phyloP scores from a whole-genome alignment of 495 filamentous ascomycete genomes.

The Tuber aestivum region DNA sequence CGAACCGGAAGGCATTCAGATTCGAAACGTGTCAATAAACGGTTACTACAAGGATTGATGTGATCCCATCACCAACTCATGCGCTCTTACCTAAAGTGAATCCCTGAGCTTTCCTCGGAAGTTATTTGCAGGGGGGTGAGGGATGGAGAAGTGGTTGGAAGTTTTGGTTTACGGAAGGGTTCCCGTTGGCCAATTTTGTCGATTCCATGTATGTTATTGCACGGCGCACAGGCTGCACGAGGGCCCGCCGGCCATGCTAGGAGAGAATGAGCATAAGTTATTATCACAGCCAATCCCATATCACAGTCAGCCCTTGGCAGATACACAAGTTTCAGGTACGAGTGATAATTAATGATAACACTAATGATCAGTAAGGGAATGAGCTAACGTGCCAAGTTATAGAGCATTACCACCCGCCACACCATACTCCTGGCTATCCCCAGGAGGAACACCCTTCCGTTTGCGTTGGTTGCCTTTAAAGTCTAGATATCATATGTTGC shows the following conservation, averaged over 20 bases:
- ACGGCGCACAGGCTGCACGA: neutral
- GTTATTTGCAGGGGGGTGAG: neutral
- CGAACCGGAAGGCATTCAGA: neutral
- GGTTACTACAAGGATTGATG: neutral
- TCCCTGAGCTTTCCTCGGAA: neutral
- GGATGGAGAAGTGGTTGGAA: neutral
- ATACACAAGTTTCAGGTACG: neutral
- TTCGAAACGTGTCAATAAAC: neutral
- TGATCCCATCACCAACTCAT: neutral
- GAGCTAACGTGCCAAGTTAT: neutral
- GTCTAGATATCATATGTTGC: neutral
- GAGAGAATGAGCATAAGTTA: neutral
- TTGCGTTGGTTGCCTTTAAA: neutral
- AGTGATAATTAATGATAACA: neutral
- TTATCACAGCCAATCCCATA: neutral
- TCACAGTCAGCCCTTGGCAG: neutral
- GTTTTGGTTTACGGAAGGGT: neutral
- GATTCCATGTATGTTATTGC: neutral
- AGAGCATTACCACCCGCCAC: neutral
- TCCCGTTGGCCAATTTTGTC: neutral
- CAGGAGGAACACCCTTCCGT: neutral
- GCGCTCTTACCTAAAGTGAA: neutral
- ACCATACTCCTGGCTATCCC: neutral
- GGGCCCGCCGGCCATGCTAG: neutral
- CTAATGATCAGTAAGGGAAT: neutral